Evolutionary conservation across 2,329 filamentous ascomycete genomes (phyloP).

Genomic region (Stenocarpella maydis): DNA sequence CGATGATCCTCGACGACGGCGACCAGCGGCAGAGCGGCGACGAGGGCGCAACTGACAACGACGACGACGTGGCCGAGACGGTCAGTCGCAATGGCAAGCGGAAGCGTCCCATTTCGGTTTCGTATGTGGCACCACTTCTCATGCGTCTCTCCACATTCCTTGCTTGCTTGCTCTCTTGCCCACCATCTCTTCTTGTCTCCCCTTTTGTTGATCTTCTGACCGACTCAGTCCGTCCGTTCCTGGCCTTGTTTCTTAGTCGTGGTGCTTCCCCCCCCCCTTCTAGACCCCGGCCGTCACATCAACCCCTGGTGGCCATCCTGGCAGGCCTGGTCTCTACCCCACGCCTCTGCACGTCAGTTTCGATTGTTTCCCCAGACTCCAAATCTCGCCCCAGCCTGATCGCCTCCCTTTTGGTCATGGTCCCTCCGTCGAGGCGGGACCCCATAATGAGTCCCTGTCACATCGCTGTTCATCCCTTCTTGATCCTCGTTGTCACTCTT

Average conservation of each 20-base stretch:
- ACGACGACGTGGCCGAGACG: conserved; percentile 53
- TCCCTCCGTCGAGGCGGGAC: background rate
- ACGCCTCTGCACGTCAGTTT: conserved; percentile 26
- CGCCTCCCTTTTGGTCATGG: conserved; percentile 10
- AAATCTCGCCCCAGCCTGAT: conserved; percentile 7
- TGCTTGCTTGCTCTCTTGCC: conserved; percentile 19
- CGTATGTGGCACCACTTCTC: conserved; percentile 52
- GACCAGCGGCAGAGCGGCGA: conserved; percentile 40
- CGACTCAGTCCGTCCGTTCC: conserved; percentile 12
- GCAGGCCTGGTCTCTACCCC: conserved; percentile 11
- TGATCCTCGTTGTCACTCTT: conserved; percentile 11
- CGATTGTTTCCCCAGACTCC: conserved; percentile 8
- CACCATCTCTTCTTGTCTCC: conserved; percentile 25
- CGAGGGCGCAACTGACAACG: conserved; percentile 53
- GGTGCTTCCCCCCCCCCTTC: background rate
- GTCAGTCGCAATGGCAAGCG: conserved; percentile 59
- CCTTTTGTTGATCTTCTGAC: conserved; percentile 15
- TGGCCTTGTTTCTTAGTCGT: background rate
- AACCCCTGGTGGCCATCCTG: conserved; percentile 5
- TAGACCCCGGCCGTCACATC: conserved; percentile 9
- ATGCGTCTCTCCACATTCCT: background rate
- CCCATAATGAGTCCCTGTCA: conserved; percentile 29
- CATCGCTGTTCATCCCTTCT: background rate
- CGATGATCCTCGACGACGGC: conserved; percentile 26
- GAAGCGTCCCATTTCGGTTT: conserved; percentile 68